These are phyloP conservation scores for Massarina eburnea DNA, from an alignment of 2,329 filamentous ascomycete genomes.

Conservation along the genomic window DNA sequence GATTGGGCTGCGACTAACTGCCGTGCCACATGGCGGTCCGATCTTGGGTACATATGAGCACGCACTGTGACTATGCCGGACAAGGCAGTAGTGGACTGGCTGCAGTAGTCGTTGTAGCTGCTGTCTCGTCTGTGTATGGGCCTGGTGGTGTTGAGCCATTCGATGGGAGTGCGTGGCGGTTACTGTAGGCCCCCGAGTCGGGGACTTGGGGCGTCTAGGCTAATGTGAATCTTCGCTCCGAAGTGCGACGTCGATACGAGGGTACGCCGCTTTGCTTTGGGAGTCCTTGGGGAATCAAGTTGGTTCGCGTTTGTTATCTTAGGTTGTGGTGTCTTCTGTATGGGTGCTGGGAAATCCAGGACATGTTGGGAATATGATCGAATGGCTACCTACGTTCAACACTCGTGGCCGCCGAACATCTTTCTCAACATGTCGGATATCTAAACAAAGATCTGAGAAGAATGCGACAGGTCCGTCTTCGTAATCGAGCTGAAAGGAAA, in stretches of 20 bases:
- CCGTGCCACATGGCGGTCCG: slow-evolving; percentile 2
- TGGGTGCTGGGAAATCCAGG: no score
- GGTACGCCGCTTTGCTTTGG: no score
- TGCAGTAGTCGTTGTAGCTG: not conserved
- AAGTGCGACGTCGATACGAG: not conserved
- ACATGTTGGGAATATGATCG: no score
- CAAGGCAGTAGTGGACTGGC: not conserved
- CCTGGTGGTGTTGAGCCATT: not conserved
- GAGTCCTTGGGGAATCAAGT: no score
- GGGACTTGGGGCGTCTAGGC: not conserved
- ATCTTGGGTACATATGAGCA: not conserved
- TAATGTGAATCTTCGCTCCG: not conserved
- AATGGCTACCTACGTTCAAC: not conserved
- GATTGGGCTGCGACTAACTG: not conserved
- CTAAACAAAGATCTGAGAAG: not conserved
- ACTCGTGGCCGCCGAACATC: no score
- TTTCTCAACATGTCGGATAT: no score
- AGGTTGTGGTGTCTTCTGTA: no score
- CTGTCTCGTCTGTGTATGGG: not conserved
- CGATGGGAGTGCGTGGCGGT: not conserved
- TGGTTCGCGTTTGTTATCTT: no score
- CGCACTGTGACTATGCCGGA: not conserved
- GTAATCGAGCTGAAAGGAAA: slow-evolving; percentile 1
- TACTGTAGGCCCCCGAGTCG: slow-evolving; percentile 3
- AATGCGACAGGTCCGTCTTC: not conserved